Base-by-base conservation (phyloP, 192 early-diverging fungal species). In the Chytriomyces confervae region DNA sequence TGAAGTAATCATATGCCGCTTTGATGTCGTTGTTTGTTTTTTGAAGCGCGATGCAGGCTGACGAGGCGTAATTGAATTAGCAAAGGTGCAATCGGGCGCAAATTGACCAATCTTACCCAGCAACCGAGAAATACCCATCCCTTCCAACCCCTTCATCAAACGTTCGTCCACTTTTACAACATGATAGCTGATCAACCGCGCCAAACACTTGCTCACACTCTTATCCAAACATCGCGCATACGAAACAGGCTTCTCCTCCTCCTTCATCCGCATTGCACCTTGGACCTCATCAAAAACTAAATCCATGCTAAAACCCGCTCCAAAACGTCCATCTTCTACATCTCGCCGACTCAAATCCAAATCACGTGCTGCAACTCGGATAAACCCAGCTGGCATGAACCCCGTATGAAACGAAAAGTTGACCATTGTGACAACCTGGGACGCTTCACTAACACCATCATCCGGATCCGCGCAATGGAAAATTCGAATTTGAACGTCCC, bases 391-490 rank as follows among this genome's bases (percentile, higher is more conserved):
- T 10, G 83, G 79, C 83, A 90, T 89, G 70, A 90, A 90, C 23
- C 89, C 89, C n/a, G 86, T 85, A 68, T 90, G 79, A 72, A 90
- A 90, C 2, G 86, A 85, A 60, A 90, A 86, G 29, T 80, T 84
- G 20, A 87, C 79, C 70, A 90, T 83, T 0, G 89, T 89, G 24
- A 76, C 78, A 61, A 87, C 75, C 49, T 87, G 81, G 5, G 62
- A 60, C 5, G 82, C 66, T 24, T 75, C 43, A 29, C 69, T 47
- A 20, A 72, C 63, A 9, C 62, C 62, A n/a, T 76, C 63, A 50
- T 76, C 74, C 5, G 79, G 71, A 64, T 85, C 82, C 1, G 82
- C 81, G 46, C 77, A 80, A 62, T 83, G 81, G 53, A 85, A 84
- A 60, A 86, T 66, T 13, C 88, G 78, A 13, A 88, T 51, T 61